These are phyloP conservation scores for Hyphopichia pseudoburtonii DNA, from an alignment of 1,139 yeast species.

Conservation along the genomic window DNA sequence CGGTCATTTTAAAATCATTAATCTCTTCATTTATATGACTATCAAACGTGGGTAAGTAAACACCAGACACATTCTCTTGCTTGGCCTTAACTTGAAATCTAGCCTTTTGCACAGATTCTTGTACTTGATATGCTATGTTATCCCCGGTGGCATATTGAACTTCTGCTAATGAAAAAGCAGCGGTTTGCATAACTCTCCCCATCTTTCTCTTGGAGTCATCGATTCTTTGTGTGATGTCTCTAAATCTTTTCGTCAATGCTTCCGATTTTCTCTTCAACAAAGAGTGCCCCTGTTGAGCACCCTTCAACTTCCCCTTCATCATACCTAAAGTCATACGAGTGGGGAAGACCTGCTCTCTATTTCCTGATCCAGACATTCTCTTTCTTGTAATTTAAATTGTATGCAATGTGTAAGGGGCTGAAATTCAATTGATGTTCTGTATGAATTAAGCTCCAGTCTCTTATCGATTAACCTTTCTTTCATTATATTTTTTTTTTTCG, in stretches of 20 bases:
- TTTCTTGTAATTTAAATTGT: no score
- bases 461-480: background rate
- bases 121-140: slow-evolving; percentile 91
- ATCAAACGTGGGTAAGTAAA: slow-evolving; percentile 88
- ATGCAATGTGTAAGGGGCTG: no score
- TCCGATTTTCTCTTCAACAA: slow-evolving; percentile 93
- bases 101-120: slow-evolving; percentile 88
- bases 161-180: slow-evolving; percentile 95
- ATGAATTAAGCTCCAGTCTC: no score
- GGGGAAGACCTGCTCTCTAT: slow-evolving; percentile 87
- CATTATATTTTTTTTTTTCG: background rate
- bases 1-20: slow-evolving; percentile 94
- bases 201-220: slow-evolving; percentile 95
- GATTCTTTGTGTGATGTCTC: slow-evolving; percentile 91
- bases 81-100: slow-evolving; percentile 88
- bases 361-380: slow-evolving; percentile 54
- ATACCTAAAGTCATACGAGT: slow-evolving; percentile 95
- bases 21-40: slow-evolving; percentile 77
- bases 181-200: slow-evolving; percentile 99
- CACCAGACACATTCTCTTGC: slow-evolving; percentile 97
- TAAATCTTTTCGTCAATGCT: slow-evolving; percentile 91
- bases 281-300: slow-evolving; percentile 96
- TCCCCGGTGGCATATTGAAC: slow-evolving; percentile 97
- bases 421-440: no score
- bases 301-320: slow-evolving; percentile 94